Evolutionary conservation across 169 alveolate genomes (phyloP), one percentile per base, ranked within the genome.

Genomic region (Cryptosporidium felis): DNA sequence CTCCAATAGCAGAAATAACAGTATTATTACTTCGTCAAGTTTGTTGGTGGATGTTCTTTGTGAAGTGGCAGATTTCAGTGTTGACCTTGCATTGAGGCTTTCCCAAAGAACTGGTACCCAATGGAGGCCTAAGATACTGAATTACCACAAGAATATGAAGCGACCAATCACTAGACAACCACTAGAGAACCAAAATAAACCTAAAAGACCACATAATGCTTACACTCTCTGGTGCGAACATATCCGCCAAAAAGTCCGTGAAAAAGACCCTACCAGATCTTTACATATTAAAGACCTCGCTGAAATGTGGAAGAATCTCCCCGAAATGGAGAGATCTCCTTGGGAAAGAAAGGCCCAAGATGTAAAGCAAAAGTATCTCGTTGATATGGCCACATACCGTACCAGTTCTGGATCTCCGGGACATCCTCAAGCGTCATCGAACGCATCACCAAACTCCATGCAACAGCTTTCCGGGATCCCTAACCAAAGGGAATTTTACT

Each of bases 211-310:
- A 30, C 82, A 66, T 47, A 66, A 66, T 47, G 82, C 82, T 51
- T 66, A 66, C 38, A 66, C 82, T 41, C 82, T 66, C n/a, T 66
- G 82, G 82, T 66, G 82, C 16, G 82, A 66, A 47, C 82, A 66
- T 32, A 66, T 66, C 10, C 51, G 82, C n/a, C 82, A 66, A 66
- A 66, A 66, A 49, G 66, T 66, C 3, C 82, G 82, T 30, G 82
- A 66, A 66, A 66, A 66, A 30, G 82, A 66, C 53, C 82, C 82
- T 3, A 66, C 65, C 8, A 66, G 82, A 47, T 66, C 82, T 4
- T 59, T 66, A n/a, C 82, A 66, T n/a, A 66, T 66, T 30, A 66
- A 66, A 42, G 82, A 66, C 36, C 82, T 66, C 10, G 82, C 82
- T 3, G 82, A 66, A 66, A 66, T 66, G 82, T 66, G 82, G 82